Base-by-base conservation (phyloP, 2,329 filamentous ascomycete genomes). In the Xylariomycetidae sp. region DNA sequence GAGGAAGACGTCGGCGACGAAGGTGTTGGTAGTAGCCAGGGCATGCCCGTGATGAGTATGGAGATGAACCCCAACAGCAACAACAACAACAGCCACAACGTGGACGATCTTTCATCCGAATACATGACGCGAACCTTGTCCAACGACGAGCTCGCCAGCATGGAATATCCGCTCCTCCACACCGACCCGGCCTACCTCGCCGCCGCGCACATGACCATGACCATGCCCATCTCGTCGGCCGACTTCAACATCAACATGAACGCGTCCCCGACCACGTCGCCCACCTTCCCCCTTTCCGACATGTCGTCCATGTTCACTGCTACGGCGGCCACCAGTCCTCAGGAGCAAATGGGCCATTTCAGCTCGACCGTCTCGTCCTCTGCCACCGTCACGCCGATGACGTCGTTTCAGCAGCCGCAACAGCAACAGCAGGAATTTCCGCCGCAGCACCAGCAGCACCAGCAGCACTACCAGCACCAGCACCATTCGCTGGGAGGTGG, bases 1-100 rank as follows among this genome's bases (percentile, higher is more conserved):
- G 54, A 59, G 14, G 64, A 66, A 2, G 58, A 59, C 25, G 62
- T 60, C 15, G 61, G 65, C n/a, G 58, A 59, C 12, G 61, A 57
- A 6, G n/a, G n/a, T n/a, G 49, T 64, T 11, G 20, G 20, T 8
- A 49, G 63, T 12, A 57, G 58, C 5, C 53, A 56, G 4, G 48
- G 53, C 1, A 47, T 50, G 7, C 47, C 46, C 7, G 43, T 49
- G 2, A 33, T 46, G 18, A 46, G 49, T 11, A 31, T 30, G 8
- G 29, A 31, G 14, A 25, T 37, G 22, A 38, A 45, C 12, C 14
- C 38, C 4, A 47, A 58, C 4, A 46, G 46, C 5, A 36, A 46
- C 16, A 46, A 56, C 16, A 45, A 45, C 34, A 45, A 45, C 28
- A 12, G 45, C 5, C 25, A 36, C 12, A 40, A 40, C 18, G 44